Evolutionary conservation across 2,329 filamentous ascomycete species (phyloP).

Genomic region (Pyricularia sp.): DNA sequence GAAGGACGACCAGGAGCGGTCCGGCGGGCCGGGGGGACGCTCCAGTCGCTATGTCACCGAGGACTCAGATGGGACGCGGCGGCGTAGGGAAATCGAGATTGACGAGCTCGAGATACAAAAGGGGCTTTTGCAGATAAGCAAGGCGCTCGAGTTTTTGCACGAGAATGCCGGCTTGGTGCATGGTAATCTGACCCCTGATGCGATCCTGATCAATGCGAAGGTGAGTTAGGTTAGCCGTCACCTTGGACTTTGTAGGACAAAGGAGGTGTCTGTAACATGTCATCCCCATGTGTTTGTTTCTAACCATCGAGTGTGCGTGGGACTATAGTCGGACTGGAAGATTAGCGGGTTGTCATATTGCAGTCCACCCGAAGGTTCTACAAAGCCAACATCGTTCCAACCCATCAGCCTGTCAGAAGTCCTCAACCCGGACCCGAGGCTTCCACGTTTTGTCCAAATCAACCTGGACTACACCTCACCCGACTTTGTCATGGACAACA

Average conservation of each 20-base stretch:
- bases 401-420: conserved; percentile 77
- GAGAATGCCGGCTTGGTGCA: conserved; percentile 55
- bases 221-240: conserved; percentile 29
- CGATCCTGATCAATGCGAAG: conserved; percentile 90
- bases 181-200: conserved; percentile 88
- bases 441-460: conserved; percentile 77
- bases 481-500: conserved; percentile 88
- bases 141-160: conserved; percentile 18
- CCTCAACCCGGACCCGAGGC: conserved; percentile 72
- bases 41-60: conserved; percentile 75
- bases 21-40: conserved; percentile 58
- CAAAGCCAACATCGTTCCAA: conserved; percentile 64
- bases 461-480: conserved; percentile 91
- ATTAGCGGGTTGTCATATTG: conserved; percentile 90
- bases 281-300: not conserved
- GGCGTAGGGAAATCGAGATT: conserved; percentile 77
- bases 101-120: conserved; percentile 98
- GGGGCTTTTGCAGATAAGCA: conserved; percentile 69
- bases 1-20: conserved; percentile 77
- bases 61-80: conserved; percentile 62
- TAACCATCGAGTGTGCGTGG: conserved; percentile 3
- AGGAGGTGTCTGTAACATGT: not conserved
- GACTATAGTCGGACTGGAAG: conserved; percentile 82
- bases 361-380: conserved; percentile 68
- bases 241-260: not conserved